Evolutionary conservation across 352 stramenopile genomes (phyloP), one percentile per base, ranked within the genome.

Genomic region (Ophiocytium majus): DNA sequence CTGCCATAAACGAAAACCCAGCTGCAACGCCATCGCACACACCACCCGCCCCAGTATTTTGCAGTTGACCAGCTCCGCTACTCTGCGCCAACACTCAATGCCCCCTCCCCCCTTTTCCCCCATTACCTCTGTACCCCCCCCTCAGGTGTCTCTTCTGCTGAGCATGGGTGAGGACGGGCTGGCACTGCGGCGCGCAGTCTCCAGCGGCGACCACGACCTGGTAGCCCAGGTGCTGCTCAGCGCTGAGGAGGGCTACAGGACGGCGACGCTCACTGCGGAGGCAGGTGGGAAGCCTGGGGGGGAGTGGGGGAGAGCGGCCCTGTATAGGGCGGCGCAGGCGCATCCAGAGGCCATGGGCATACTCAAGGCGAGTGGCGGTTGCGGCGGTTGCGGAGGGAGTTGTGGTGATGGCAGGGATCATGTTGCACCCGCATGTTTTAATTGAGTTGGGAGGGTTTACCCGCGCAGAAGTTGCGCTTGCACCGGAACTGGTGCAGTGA

Each of bases 91-190:
- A n/a, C n/a, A n/a, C n/a, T n/a, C n/a, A n/a, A n/a, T n/a, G n/a
- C n/a, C n/a, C n/a, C n/a, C n/a, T n/a, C n/a, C n/a, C n/a, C n/a
- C n/a, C n/a, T n/a, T 57, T 57, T 57, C 5, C 43, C 14, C 43
- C 43, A 57, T 57, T 5, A 5, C 5, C 5, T 14, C 5, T 14
- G 5, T 14, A 5, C 5, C 85, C 10, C 36, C 14, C 35, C 43
- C 76, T 9, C 86, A 91, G 78, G 93, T 97, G 63, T 93, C 93
- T 34, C 83, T 97, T 82, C 89, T 97, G 83, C 89, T 97, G 37
- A 94, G 92, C 0, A 97, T 97, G 94, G 93, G 93, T 43, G 93
- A 97, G 82, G 95, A 95, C 79, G 93, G 96, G 82, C 90, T 96
- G 37, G 94, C 93, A 35, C 89, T 97, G 84, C 91, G 92, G 84